phyloP scores from a whole-genome alignment of 139 green algal species.

The Coelastrella sp. region DNA sequence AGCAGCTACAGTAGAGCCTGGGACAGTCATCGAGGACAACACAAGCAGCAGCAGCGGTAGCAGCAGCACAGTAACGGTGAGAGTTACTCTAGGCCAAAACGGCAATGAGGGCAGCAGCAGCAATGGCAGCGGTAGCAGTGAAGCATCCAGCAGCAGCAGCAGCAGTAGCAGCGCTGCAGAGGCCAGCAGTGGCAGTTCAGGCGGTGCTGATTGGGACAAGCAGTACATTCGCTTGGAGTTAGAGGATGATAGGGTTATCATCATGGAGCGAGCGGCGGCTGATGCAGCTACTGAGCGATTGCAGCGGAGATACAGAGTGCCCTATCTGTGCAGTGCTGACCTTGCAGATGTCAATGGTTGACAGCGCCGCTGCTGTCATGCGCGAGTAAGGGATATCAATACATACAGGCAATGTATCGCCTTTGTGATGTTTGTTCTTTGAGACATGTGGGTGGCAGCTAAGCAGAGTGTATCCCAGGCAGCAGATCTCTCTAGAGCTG shows the following conservation, averaged over 20 bases:
- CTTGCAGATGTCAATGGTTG: not conserved
- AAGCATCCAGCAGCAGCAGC: not conserved
- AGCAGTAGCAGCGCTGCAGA: not conserved
- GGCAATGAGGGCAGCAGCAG: slow-evolving; percentile 1
- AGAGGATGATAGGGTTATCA: slow-evolving; percentile 75
- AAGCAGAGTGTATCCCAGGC: no score
- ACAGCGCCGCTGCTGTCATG: no score
- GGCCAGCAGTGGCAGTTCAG: not conserved
- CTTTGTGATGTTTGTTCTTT: no score
- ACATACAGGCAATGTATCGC: no score
- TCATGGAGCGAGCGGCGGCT: slow-evolving; percentile 61
- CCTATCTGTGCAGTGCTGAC: slow-evolving; percentile 45
- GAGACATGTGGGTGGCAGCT: no score
- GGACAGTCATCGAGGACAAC: not conserved
- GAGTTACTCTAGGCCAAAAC: not conserved
- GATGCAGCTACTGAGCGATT: slow-evolving; percentile 37
- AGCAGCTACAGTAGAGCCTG: not conserved
- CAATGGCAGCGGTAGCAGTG: slow-evolving; percentile 13
- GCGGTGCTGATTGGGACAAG: slow-evolving; percentile 14
- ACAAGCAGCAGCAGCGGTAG: not conserved
- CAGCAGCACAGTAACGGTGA: not conserved
- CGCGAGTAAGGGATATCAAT: no score
- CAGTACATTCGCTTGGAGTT: slow-evolving; percentile 69
- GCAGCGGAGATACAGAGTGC: slow-evolving; percentile 41
- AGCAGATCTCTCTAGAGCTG: no score